A percentile compares a stretch with the other conserved stretches of the same genome.
These are phyloP conservation scores for Pinus taeda DNA, from an alignment of 75 land plant species.

Conservation along the genomic window DNA sequence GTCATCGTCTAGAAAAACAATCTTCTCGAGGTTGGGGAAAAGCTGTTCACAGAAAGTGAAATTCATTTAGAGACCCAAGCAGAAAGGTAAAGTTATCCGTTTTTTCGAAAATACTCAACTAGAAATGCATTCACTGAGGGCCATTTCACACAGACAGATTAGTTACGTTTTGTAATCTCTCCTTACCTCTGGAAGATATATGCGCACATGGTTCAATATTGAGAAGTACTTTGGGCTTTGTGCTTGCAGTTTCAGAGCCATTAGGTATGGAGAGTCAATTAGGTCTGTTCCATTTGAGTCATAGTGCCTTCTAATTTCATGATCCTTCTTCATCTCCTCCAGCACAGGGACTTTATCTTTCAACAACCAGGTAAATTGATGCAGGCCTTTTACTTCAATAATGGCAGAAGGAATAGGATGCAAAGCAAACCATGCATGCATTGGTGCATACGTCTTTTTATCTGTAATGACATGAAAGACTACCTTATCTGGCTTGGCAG, in stretches of 20 bases:
- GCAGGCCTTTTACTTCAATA: slow-evolving; percentile 72
- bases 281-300: slow-evolving; percentile 33
- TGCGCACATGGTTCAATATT: slow-evolving; percentile 76
- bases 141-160: not conserved
- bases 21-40: slow-evolving; percentile 76
- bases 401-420: slow-evolving; percentile 55
- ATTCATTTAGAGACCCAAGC: not conserved
- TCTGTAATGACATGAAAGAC: slow-evolving; percentile 88
- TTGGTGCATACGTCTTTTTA: slow-evolving; percentile 79
- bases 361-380: slow-evolving; percentile 75
- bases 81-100: not conserved
- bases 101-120: not conserved
- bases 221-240: slow-evolving; percentile 73
- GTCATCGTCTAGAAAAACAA: slow-evolving; percentile 85
- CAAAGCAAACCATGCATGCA: slow-evolving; percentile 90
- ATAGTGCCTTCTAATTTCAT: slow-evolving; percentile 38
- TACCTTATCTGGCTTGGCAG: slow-evolving; percentile 47
- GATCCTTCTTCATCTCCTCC: slow-evolving; percentile 55
- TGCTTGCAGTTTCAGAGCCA: slow-evolving; percentile 59
- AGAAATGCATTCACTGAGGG: not conserved
- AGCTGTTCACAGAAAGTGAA: slow-evolving; percentile 45
- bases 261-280: slow-evolving; percentile 35
- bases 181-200: slow-evolving; percentile 77
- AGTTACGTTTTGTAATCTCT: not conserved
- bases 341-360: slow-evolving; percentile 49